Conservation (phyloP, 805 yeast genomes). For the Candida nemodendra region DNA sequence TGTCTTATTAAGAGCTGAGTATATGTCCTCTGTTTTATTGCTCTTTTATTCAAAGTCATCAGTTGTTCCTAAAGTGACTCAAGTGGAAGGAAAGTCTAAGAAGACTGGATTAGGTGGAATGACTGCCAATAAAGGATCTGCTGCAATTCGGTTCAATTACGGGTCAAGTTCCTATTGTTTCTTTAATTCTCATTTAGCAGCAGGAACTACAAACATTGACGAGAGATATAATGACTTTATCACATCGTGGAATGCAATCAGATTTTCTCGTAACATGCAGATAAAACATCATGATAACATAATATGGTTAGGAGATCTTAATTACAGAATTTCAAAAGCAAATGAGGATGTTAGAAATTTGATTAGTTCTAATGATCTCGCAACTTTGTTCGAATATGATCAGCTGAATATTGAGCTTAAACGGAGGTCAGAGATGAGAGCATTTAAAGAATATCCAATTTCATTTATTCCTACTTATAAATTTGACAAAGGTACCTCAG, state of each 20-base stretch:
- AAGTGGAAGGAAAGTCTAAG: slow-evolving; percentile 91
- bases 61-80: slow-evolving; percentile 53
- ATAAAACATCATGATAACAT: slow-evolving; percentile 82
- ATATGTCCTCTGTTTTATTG: slow-evolving; percentile 66
- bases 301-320: slow-evolving; percentile 94
- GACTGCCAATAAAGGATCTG: slow-evolving; percentile 96
- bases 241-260: slow-evolving; percentile 69
- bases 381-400: slow-evolving; percentile 62
- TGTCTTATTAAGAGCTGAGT: slow-evolving; percentile 69
- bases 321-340: slow-evolving; percentile 70
- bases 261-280: slow-evolving; percentile 74
- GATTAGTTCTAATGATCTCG: slow-evolving; percentile 44
- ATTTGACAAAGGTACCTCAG: slow-evolving; percentile 78
- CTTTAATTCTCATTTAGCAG: slow-evolving; percentile 90
- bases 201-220: slow-evolving; percentile 77
- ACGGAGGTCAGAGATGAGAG: slow-evolving; percentile 67
- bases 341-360: slow-evolving; percentile 71
- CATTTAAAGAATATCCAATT: slow-evolving; percentile 73
- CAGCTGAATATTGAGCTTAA: slow-evolving; percentile 78
- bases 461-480: slow-evolving; percentile 89
- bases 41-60: slow-evolving; percentile 59
- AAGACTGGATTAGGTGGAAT: slow-evolving; percentile 97
- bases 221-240: slow-evolving; percentile 87
- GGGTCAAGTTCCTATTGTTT: slow-evolving; percentile 80
- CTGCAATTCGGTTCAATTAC: slow-evolving; percentile 83